Evolutionary conservation across 1,284 basidiomycete genomes (phyloP).

Genomic region (Retiboletus flavoniger): DNA sequence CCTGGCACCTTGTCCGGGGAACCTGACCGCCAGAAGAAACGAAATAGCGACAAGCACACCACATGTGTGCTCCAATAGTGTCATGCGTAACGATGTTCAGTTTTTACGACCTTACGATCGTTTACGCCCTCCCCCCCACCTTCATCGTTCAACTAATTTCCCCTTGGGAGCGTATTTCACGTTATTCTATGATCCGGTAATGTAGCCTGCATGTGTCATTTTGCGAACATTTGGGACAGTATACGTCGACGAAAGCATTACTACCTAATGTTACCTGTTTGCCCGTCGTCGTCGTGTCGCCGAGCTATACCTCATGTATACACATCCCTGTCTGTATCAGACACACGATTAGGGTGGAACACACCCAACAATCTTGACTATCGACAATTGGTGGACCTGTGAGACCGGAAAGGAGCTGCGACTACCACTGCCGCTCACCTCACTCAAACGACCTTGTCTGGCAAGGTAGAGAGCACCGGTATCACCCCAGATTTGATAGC

Average conservation of each 20-base stretch:
- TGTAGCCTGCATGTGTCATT: constrained; percentile 11
- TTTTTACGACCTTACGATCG: constrained; percentile 1
- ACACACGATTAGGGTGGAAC: constrained; percentile 7
- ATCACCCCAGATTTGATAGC: constrained; percentile 69
- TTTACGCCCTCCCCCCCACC: background rate
- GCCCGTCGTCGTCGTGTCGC: background rate
- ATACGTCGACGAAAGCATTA: background rate
- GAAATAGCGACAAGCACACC: constrained; percentile 37
- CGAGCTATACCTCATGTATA: constrained; percentile 6
- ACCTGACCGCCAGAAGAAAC: constrained; percentile 41
- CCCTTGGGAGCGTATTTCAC: constrained; percentile 7
- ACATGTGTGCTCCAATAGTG: constrained; percentile 45
- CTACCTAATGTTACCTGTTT: background rate
- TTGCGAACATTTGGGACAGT: constrained; percentile 16
- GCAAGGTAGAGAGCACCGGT: constrained; percentile 64
- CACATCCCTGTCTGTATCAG: constrained; percentile 17
- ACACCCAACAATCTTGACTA: background rate
- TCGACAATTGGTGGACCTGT: constrained; percentile 2
- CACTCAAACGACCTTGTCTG: constrained; percentile 44
- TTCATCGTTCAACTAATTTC: background rate
- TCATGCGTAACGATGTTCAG: background rate
- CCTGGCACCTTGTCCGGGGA: constrained; percentile 39
- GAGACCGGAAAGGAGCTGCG: background rate
- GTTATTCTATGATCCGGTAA: constrained; percentile 23
- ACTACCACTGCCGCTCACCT: constrained; percentile 10